Percentiles rank a stretch among this genome's conserved stretches.
Evolutionary conservation across 495 filamentous ascomycete genomes (phyloP).

Genomic region (Penicillium pulvis): DNA sequence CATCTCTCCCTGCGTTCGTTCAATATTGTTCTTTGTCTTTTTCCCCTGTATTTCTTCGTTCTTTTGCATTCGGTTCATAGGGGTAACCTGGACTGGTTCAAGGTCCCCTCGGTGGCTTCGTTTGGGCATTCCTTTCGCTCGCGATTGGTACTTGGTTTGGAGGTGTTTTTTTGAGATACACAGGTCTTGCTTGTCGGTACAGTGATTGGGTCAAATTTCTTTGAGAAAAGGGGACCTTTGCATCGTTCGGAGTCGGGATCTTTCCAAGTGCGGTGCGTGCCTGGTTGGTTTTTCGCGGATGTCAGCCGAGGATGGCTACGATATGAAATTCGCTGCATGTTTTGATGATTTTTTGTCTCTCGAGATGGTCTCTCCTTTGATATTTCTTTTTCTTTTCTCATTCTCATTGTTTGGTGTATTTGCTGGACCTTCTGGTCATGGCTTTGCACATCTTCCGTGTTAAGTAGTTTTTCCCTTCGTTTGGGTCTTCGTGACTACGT

Average conservation of each 20-base stretch:
- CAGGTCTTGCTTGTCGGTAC: conserved; percentile 22
- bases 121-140: conserved; percentile 12
- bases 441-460: not conserved
- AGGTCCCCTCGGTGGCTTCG: conserved; percentile 22
- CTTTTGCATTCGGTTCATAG: conserved; percentile 22
- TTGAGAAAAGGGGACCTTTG: conserved; percentile 10
- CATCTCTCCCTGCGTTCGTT: no score
- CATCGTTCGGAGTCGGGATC: conserved; percentile 33
- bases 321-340: conserved; percentile 8
- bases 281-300: conserved; percentile 14
- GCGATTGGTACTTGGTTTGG: conserved; percentile 19
- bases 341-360: not conserved
- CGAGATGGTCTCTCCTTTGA: not conserved
- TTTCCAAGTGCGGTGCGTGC: conserved; percentile 19
- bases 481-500: conserved; percentile 1
- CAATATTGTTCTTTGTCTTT: conserved; percentile 21
- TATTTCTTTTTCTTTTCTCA: not conserved
- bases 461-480: not conserved
- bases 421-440: not conserved
- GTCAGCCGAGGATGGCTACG: conserved; percentile 16
- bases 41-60: conserved; percentile 9
- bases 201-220: conserved; percentile 7
- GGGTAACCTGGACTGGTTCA: conserved; percentile 27
- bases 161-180: conserved; percentile 25
- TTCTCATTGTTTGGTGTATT: not conserved